Evolutionary conservation across 1,139 yeast genomes (phyloP).

Genomic region (Diutina neorugosa): DNA sequence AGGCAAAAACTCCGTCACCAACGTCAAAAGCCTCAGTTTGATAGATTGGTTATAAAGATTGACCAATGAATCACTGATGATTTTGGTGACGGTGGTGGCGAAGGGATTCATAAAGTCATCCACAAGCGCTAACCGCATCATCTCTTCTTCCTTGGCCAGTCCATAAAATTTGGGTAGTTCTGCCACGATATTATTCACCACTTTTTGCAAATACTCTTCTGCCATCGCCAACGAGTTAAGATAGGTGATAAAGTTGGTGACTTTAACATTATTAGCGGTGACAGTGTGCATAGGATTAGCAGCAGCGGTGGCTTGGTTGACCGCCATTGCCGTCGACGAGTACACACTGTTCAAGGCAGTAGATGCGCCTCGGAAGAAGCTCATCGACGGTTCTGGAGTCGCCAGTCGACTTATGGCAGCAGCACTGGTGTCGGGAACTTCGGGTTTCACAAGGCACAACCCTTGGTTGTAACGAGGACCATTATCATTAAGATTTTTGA

Average conservation of each 20-base stretch:
- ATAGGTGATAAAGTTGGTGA: slow-evolving; percentile 40
- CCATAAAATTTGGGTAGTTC: slow-evolving; percentile 27
- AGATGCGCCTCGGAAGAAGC: slow-evolving; percentile 33
- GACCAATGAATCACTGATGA: slow-evolving; percentile 42
- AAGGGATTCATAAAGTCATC: slow-evolving; percentile 29
- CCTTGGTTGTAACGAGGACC: slow-evolving; percentile 40
- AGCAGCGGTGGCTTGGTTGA: slow-evolving; percentile 13
- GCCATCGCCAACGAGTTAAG: slow-evolving; percentile 53
- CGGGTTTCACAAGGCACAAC: slow-evolving; percentile 9
- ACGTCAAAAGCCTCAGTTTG: slow-evolving; percentile 31
- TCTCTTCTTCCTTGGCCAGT: slow-evolving; percentile 40
- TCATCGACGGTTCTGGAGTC: slow-evolving; percentile 28
- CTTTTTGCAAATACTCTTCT: slow-evolving; percentile 38
- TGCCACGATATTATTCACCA: slow-evolving; percentile 25
- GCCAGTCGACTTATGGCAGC: slow-evolving; percentile 18
- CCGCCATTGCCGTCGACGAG: slow-evolving; percentile 15
- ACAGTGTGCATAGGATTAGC: slow-evolving; percentile 5
- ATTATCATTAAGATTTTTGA: slow-evolving; percentile 43
- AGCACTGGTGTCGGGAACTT: slow-evolving; percentile 6
- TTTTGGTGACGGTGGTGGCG: slow-evolving; percentile 26
- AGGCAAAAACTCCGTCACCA: slow-evolving; percentile 44
- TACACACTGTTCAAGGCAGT: slow-evolving; percentile 37
- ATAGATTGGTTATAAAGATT: slow-evolving; percentile 48
- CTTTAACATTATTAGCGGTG: slow-evolving; percentile 18
- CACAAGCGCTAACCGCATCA: slow-evolving; percentile 27